These are phyloP conservation scores for Nakaseomyces glabratus DNA, from an alignment of 1,139 yeast genomes.

Conservation along the genomic window DNA sequence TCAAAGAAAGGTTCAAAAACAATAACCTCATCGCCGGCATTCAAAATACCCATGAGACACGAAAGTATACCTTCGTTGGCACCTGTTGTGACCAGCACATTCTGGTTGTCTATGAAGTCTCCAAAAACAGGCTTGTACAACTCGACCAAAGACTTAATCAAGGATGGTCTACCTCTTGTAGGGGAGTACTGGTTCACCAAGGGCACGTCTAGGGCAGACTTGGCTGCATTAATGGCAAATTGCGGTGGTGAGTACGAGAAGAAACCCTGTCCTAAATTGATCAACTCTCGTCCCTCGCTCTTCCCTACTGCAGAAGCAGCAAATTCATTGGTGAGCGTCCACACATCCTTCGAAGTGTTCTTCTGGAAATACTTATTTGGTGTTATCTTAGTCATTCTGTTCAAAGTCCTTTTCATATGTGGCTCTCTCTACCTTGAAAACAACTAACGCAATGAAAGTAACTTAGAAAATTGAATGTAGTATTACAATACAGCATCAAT, in stretches of 20 bases:
- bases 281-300: conserved; percentile 60
- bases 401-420: conserved; percentile 4
- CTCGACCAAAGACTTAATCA: conserved; percentile 57
- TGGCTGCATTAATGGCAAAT: conserved; percentile 80
- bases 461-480: too few species aligned
- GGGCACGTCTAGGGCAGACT: conserved; percentile 60
- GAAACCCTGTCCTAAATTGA: conserved; percentile 92
- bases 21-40: conserved; percentile 88
- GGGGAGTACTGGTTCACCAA: conserved; percentile 85
- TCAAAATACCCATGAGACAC: conserved; percentile 72
- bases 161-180: conserved; percentile 75
- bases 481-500: too few species aligned
- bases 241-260: conserved; percentile 91
- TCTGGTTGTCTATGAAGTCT: conserved; percentile 36
- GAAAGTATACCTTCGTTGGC: conserved; percentile 94
- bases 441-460: too few species aligned
- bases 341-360: conserved; percentile 60
- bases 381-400: conserved; percentile 13
- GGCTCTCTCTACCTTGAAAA: too few species aligned
- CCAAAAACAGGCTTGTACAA: conserved; percentile 63
- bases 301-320: conserved; percentile 68
- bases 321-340: conserved; percentile 91
- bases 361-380: conserved; percentile 57
- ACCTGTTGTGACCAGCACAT: conserved; percentile 78
- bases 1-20: conserved; percentile 98